Evolutionary conservation across 129 eudicot genomes (phyloP), one percentile per base, ranked within the genome.

Genomic region (Flaveria trinervia): DNA sequence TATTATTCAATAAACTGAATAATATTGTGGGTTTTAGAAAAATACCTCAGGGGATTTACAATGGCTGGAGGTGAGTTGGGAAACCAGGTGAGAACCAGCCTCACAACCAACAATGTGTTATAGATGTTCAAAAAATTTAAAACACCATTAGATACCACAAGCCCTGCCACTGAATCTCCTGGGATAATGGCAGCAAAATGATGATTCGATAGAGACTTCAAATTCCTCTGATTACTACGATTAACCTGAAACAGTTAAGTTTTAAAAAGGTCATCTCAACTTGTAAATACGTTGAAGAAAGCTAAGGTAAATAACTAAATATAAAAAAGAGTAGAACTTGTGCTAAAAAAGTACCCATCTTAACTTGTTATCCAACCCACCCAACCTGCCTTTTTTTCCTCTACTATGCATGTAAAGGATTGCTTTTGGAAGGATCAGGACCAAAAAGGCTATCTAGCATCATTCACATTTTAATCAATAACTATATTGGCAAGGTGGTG

Each of bases 31-130:
- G 9, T 12, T 72, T 3, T 7, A 14, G 59, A 73, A 55, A 26
- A 39, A 67, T 86, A 93, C 97, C 97, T 91, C 74, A 90, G 96
- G 75, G 97, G 97, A 52, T 88, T 84, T 18, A 91, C 97, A 70
- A 94, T 76, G 77, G 89, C 93, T 17, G 92, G 90, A 70, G 98
- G 98, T 81, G 97, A 80, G 69, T 85, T 90, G 22, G 98, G 98
- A 79, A 93, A 93, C 98, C 98, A 93, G 39, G 98, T 93, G 50
- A 93, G 86, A 81, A 93, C 93, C 9, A 93, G 93, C 90, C 98
- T 87, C 44, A 80, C 92, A 84, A 90, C 88, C 89, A 93, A 84
- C 71, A 93, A 50, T 26, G 97, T 90, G 73, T 93, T 90, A 82
- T 93, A 93, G 48, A 93, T 81, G 73, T 93, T 93, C 77, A 93